phyloP scores from a whole-genome alignment of 768 basidiomycete genomes.

The Mrakia frigida region DNA sequence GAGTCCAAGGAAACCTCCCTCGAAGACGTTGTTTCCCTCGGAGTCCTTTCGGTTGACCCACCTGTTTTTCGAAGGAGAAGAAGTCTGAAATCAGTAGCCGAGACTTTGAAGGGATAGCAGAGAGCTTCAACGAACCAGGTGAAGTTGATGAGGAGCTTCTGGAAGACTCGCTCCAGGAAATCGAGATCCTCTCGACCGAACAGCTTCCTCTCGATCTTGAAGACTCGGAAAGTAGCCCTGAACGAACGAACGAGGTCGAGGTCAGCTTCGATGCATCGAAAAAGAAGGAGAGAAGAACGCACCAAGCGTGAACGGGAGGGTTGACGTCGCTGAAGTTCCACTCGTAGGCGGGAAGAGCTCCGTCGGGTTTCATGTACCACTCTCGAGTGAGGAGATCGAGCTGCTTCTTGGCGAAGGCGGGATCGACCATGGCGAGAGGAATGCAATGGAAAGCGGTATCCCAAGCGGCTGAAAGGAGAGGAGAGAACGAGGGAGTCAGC shows the following conservation, averaged over 20 bases:
- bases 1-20: constrained; percentile 94
- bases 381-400: constrained; percentile 91
- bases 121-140: constrained; percentile 62
- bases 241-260: not conserved
- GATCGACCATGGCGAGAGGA: constrained; percentile 91
- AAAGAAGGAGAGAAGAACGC: constrained; percentile 33
- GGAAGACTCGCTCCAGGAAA: constrained; percentile 97
- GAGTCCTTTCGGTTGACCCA: constrained; percentile 99
- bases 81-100: constrained; percentile 1
- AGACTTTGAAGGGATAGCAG: not conserved
- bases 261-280: not conserved
- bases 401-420: constrained; percentile 94
- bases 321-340: constrained; percentile 99
- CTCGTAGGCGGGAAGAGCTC: constrained; percentile 97
- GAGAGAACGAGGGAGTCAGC: not conserved
- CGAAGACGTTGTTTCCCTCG: constrained; percentile 92
- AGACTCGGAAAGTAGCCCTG: constrained; percentile 94
- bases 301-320: constrained; percentile 98
- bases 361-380: constrained; percentile 98
- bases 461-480: constrained; percentile 50
- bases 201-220: constrained; percentile 97
- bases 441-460: constrained; percentile 99
- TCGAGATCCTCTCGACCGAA: constrained; percentile 81
- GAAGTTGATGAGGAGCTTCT: constrained; percentile 92
- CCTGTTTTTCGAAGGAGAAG: constrained; percentile 47